A percentile compares a stretch with the other conserved stretches of the same genome.
These are phyloP conservation scores for Daldinia sp. DNA, from an alignment of 2,329 filamentous ascomycete genomes.

Conservation along the genomic window DNA sequence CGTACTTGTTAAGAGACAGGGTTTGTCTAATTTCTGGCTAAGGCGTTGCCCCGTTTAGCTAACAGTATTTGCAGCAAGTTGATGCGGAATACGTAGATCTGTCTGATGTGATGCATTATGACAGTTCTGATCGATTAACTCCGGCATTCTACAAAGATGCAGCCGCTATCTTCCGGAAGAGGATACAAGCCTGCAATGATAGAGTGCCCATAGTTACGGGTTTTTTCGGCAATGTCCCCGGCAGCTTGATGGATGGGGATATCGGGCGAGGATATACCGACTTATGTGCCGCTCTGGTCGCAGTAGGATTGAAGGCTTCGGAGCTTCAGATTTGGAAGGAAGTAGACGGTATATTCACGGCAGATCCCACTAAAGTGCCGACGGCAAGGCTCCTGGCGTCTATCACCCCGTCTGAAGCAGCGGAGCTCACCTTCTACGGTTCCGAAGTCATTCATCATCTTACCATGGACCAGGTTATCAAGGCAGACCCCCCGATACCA, in stretches of 20 bases:
- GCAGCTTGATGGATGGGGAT: constrained; percentile 85
- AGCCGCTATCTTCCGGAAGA: constrained; percentile 66
- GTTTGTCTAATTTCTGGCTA: constrained; percentile 48
- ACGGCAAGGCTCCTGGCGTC: constrained; percentile 88
- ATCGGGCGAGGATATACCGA: constrained; percentile 97
- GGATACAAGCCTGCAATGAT: constrained; percentile 70
- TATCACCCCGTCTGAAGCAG: constrained; percentile 94
- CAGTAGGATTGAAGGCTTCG: constrained; percentile 84
- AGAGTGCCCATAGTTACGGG: constrained; percentile 85
- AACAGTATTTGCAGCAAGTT: constrained; percentile 65
- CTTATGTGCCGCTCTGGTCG: constrained; percentile 89
- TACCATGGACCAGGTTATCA: constrained; percentile 96
- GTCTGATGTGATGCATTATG: constrained; percentile 79
- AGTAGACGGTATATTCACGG: constrained; percentile 90
- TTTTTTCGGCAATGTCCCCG: constrained; percentile 93
- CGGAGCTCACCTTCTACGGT: constrained; percentile 92
- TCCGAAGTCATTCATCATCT: constrained; percentile 98
- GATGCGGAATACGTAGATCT: constrained; percentile 91
- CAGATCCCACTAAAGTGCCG: constrained; percentile 85
- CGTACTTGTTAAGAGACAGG: constrained; percentile 80
- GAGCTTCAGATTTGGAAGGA: constrained; percentile 99
- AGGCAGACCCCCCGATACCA: constrained; percentile 78
- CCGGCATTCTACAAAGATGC: constrained; percentile 75
- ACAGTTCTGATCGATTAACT: constrained; percentile 66
- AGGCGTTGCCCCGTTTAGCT: constrained; percentile 30